Percentiles rank a stretch among this genome's conserved stretches.
Conservation (phyloP, 2,329 filamentous ascomycete genomes). For the Colletotrichum shisoi region DNA sequence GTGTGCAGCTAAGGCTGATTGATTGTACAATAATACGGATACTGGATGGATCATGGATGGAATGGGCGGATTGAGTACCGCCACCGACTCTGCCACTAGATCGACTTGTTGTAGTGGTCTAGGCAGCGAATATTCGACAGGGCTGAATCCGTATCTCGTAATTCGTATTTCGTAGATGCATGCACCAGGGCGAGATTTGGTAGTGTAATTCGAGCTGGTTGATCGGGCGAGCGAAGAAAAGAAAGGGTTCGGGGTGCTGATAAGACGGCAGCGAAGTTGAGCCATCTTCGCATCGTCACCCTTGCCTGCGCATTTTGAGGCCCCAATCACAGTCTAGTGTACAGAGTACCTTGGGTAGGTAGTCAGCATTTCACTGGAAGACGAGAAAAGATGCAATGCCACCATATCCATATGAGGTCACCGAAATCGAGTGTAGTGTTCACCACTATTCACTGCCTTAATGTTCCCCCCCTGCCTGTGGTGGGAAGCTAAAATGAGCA, state of each 20-base stretch:
- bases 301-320: constrained; percentile 11
- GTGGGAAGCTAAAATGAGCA: constrained; percentile 7
- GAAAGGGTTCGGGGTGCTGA: neutral
- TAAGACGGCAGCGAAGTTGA: constrained; percentile 20
- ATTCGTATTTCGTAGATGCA: neutral
- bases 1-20: constrained; percentile 26
- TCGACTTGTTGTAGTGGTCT: constrained; percentile 10
- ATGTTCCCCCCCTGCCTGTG: too few species aligned
- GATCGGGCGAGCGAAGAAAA: constrained; percentile 22
- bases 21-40: constrained; percentile 14
- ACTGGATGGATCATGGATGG: neutral
- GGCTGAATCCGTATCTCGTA: constrained; percentile 22
- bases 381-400: neutral
- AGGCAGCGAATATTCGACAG: constrained; percentile 32
- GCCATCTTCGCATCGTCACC: constrained; percentile 16
- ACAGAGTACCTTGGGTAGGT: too few species aligned
- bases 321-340: neutral
- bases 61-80: neutral
- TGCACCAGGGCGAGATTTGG: neutral
- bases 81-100: constrained; percentile 2
- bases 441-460: too few species aligned
- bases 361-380: too few species aligned
- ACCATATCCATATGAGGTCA: neutral
- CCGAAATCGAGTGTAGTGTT: neutral
- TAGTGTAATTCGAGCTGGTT: constrained; percentile 4